Base-by-base conservation (phyloP, 2,329 filamentous ascomycete genomes). In the Colletotrichum neosansevieriae region DNA sequence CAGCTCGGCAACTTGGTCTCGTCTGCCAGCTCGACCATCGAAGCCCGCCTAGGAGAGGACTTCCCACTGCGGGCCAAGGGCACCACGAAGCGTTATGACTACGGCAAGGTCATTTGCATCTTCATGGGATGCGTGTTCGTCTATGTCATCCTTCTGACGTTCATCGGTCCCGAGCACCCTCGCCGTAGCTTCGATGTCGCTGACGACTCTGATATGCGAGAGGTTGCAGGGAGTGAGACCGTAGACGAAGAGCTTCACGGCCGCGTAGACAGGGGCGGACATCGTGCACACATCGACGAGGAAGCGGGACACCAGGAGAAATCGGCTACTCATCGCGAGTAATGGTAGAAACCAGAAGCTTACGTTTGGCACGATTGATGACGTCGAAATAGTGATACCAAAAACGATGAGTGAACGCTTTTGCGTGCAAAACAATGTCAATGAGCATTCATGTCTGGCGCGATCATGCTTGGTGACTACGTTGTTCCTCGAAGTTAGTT, bases 81-180 rank as follows among this genome's bases (percentile, higher is more conserved):
- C 0, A 77, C 80, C 36, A 77, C 79, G 53, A 56, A 68, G 61
- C 83, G 91, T 3, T 93, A 91, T 77, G 82, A 93, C 67, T 97
- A 97, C 73, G 93, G 93, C 44, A 90, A 90, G 73, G 93, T 97
- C 10, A 95, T 97, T 71, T 93, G 91, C 75, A 96, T 97, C 75
- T 97, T 97, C 80, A 94, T 97, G 92, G 94, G 86, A 1, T 94
- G 91, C 72, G 93, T 97, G 1, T 97, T 87, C 73, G 85, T 75
- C 29, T 90, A 88, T 68, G 82, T 87, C n/a, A 83, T 90, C 42
- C 1, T 88, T 6, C 75, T 93, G 62, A 90, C 90, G 0, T 77
- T 92, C 10, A 49, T 92, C 3, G 91, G 91, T 0, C 86, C 86
- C 1, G 86, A 88, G 78, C 81, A 86, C 66, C 74, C 87, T 60